Percentiles rank a stretch among this genome's conserved stretches.
Conservation (phyloP, 1,139 yeast species). For the Keqinozyma sinolaborantium region DNA sequence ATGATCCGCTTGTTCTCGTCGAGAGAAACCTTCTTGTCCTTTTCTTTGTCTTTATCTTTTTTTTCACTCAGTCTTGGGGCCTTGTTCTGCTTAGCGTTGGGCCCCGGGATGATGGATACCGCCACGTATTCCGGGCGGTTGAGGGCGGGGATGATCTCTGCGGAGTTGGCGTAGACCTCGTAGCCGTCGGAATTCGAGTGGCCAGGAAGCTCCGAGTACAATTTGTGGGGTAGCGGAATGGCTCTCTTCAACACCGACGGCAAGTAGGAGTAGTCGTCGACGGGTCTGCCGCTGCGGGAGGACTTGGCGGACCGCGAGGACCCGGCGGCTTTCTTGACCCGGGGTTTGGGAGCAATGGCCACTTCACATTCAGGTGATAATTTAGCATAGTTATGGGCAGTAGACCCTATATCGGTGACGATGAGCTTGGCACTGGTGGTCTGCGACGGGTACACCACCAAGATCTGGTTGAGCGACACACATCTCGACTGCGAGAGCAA, state of each 20-base stretch:
- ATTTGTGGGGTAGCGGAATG: slow-evolving; percentile 50
- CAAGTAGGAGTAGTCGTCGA: slow-evolving; percentile 23
- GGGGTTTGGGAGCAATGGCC: slow-evolving; percentile 75
- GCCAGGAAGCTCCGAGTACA: slow-evolving; percentile 21
- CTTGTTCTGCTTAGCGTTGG: slow-evolving; percentile 26
- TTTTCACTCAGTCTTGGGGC: slow-evolving; percentile 9
- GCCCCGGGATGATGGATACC: slow-evolving; percentile 58
- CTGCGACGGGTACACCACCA: slow-evolving; percentile 71
- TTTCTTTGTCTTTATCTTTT: slow-evolving; percentile 8
- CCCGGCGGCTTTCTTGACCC: slow-evolving; percentile 30
- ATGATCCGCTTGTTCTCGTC: slow-evolving; percentile 45
- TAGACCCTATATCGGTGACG: slow-evolving; percentile 61
- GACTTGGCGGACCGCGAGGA: slow-evolving; percentile 25
- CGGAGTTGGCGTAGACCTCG: slow-evolving; percentile 43
- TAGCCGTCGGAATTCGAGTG: slow-evolving; percentile 22
- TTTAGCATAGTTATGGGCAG: slow-evolving; percentile 45
- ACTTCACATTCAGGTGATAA: slow-evolving; percentile 75
- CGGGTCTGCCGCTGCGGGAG: slow-evolving; percentile 23
- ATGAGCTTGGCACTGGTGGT: slow-evolving; percentile 62
- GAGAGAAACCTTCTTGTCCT: slow-evolving; percentile 11
- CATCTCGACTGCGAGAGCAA: slow-evolving; percentile 80
- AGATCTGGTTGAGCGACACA: slow-evolving; percentile 54
- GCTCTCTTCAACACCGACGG: slow-evolving; percentile 52
- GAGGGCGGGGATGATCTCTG: slow-evolving; percentile 21
- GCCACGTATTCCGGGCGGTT: slow-evolving; percentile 43